These are phyloP conservation scores for Casuarina cunninghamiana DNA, from an alignment of 306 rosid genomes.

Conservation along the genomic window DNA sequence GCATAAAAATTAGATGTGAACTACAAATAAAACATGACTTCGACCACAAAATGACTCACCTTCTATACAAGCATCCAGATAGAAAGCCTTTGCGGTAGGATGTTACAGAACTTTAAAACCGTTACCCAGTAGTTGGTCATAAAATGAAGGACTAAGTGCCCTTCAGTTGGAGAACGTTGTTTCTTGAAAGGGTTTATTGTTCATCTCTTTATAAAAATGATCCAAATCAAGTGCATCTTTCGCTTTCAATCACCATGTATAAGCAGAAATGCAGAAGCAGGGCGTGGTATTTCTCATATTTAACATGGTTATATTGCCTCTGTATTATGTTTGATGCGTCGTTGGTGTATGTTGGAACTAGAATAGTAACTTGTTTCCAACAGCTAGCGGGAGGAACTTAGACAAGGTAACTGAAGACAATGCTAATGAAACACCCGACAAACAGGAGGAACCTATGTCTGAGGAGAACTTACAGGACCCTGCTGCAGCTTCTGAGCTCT, in stretches of 20 bases:
- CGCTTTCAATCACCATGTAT: background rate
- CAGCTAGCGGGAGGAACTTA: conserved; percentile 80
- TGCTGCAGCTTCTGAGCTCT: conserved; percentile 40
- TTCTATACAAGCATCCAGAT: background rate
- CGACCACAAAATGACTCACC: background rate
- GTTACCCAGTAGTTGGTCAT: no score
- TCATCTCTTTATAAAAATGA: background rate
- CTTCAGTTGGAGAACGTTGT: background rate
- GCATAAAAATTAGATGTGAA: background rate
- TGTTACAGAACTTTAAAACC: no score
- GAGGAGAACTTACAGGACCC: conserved; percentile 52
- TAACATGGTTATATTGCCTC: background rate
- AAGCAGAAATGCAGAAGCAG: background rate
- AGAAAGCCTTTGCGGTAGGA: no score
- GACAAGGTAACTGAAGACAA: conserved; percentile 59
- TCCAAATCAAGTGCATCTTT: background rate
- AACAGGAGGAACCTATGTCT: conserved; percentile 46
- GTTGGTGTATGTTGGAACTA: conserved; percentile 44
- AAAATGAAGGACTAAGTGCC: background rate
- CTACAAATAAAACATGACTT: background rate
- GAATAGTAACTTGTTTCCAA: conserved; percentile 65
- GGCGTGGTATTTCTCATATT: background rate
- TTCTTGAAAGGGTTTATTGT: background rate
- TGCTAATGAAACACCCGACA: conserved; percentile 41
- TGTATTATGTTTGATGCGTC: conserved; percentile 9